phyloP scores from a whole-genome alignment of 2,329 filamentous ascomycete species.

The Penicillium palitans region DNA sequence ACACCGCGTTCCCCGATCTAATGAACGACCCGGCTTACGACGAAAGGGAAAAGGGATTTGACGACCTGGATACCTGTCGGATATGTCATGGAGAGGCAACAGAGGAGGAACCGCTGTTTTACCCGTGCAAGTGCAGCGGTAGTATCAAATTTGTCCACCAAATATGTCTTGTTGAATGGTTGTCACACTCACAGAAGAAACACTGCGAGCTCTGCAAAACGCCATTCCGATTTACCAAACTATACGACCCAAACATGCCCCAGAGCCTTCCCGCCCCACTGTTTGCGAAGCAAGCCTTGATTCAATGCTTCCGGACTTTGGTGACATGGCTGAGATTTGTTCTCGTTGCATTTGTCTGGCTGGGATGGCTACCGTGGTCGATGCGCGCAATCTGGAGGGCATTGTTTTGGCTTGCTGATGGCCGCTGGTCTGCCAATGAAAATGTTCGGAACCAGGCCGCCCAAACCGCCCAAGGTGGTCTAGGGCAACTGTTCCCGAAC shows the following conservation, averaged over 20 bases:
- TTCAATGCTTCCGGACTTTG: conserved; percentile 70
- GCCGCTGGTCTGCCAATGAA: conserved; percentile 57
- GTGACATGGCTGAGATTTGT: conserved; percentile 75
- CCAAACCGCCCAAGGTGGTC: conserved; percentile 19
- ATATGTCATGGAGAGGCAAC: conserved; percentile 93
- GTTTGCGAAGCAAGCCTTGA: conserved; percentile 74
- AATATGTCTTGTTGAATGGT: conserved; percentile 97
- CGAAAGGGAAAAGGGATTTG: conserved; percentile 39
- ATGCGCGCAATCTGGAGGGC: conserved; percentile 92
- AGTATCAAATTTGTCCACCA: conserved; percentile 99
- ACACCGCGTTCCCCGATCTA: conserved; percentile 46
- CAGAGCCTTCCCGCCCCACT: conserved; percentile 74
- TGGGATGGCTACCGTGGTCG: conserved; percentile 81
- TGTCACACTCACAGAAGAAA: conserved; percentile 98
- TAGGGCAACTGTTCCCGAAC: conserved; percentile 29
- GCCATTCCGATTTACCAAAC: conserved; percentile 94
- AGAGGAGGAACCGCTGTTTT: conserved; percentile 82
- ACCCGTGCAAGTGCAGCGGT: conserved; percentile 97
- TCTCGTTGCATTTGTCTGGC: conserved; percentile 83
- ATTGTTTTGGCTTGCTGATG: conserved; percentile 90
- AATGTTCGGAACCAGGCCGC: conserved; percentile 19
- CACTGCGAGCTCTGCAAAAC: conserved; percentile 99
- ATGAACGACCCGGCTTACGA: conserved; percentile 59
- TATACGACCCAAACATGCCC: conserved; percentile 95
- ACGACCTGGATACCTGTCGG: conserved; percentile 81